These are phyloP conservation scores for Luffa aegyptiaca DNA, from an alignment of 306 rosid species.

Conservation along the genomic window DNA sequence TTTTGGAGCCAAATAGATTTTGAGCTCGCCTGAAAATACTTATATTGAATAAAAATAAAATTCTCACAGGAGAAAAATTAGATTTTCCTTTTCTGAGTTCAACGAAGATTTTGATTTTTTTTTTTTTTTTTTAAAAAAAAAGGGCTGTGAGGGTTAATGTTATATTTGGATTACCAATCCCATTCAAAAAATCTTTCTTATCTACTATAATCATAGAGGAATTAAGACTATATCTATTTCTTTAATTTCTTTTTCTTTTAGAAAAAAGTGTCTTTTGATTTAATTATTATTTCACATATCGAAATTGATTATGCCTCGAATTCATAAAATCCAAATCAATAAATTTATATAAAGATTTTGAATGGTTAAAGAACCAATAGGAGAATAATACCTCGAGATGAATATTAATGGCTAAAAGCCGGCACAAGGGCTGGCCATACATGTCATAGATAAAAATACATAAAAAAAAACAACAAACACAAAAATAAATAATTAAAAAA, in stretches of 20 bases:
- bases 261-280: background rate
- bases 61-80: background rate
- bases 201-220: background rate
- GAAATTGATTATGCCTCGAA: slow-evolving; percentile 1
- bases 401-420: background rate
- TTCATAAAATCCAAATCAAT: background rate
- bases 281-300: background rate
- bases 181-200: background rate
- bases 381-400: background rate
- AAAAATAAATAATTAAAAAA: background rate
- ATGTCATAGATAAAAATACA: background rate
- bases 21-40: background rate
- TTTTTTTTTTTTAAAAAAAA: no score
- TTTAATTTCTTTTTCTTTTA: background rate
- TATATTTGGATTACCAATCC: background rate
- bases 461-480: background rate
- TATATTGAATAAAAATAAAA: background rate
- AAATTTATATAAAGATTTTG: background rate
- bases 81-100: no score
- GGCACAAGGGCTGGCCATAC: background rate
- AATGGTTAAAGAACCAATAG: background rate
- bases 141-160: no score
- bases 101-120: background rate
- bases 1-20: background rate
- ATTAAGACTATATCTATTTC: background rate